Evolutionary conservation across 2,329 filamentous ascomycete genomes (phyloP).

Genomic region (Penicillium sp.): DNA sequence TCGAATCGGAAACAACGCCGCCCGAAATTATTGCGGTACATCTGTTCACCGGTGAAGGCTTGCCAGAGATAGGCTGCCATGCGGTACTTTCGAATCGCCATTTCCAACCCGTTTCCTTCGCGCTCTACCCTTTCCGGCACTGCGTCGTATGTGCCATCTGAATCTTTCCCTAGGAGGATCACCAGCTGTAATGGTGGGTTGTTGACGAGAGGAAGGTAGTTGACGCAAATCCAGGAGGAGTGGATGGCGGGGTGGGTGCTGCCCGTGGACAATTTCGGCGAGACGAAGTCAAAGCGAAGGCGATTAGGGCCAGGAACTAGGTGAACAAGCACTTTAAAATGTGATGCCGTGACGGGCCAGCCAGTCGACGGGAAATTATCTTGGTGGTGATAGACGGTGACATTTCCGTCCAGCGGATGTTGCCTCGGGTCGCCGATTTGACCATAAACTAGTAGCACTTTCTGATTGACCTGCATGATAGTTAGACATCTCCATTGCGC

Average conservation of each 20-base stretch:
- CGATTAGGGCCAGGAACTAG: slow-evolving; percentile 88
- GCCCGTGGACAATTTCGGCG: slow-evolving; percentile 69
- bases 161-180: slow-evolving; percentile 84
- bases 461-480: slow-evolving; percentile 76
- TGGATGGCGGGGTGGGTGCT: slow-evolving; percentile 66
- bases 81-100: slow-evolving; percentile 82
- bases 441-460: slow-evolving; percentile 77
- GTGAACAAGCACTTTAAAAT: slow-evolving; percentile 89
- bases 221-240: slow-evolving; percentile 75
- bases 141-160: slow-evolving; percentile 79
- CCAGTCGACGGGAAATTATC: slow-evolving; percentile 76
- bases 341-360: slow-evolving; percentile 85
- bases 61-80: slow-evolving; percentile 98
- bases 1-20: slow-evolving; percentile 86
- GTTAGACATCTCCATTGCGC: slow-evolving; percentile 4
- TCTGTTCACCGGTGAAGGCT: slow-evolving; percentile 93
- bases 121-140: slow-evolving; percentile 69
- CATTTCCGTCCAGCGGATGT: slow-evolving; percentile 69
- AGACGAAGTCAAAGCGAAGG: slow-evolving; percentile 82
- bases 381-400: slow-evolving; percentile 78
- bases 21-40: slow-evolving; percentile 84
- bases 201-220: slow-evolving; percentile 77
- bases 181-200: slow-evolving; percentile 85
- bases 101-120: slow-evolving; percentile 78
- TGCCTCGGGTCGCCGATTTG: slow-evolving; percentile 71